These are phyloP conservation scores for Erysiphe pisi DNA, from an alignment of 2,329 filamentous ascomycete genomes.

Conservation along the genomic window DNA sequence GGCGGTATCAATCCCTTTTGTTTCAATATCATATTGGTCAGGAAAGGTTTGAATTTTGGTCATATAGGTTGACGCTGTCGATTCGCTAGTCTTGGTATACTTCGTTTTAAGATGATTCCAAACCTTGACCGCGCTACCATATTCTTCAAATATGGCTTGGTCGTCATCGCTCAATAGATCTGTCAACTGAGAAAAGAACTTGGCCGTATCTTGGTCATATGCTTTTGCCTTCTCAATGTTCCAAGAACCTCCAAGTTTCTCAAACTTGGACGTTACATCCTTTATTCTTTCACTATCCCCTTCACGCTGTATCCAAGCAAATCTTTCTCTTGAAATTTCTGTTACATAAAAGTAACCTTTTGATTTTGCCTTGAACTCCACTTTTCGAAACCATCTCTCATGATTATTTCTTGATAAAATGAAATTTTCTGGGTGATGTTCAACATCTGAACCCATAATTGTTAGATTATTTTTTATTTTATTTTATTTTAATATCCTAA, in stretches of 20 bases:
- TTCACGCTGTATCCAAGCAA: neutral
- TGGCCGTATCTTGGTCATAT: neutral
- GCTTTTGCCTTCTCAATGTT: neutral
- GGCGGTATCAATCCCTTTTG: neutral
- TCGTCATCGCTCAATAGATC: neutral
- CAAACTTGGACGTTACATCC: neutral
- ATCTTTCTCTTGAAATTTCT: neutral
- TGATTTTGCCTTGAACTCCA: neutral
- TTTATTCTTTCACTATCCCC: neutral
- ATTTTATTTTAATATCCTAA: neutral
- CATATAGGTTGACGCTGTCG: neutral
- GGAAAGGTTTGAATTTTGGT: conserved; percentile 25
- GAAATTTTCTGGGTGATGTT: neutral
- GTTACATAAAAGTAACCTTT: neutral
- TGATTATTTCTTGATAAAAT: neutral
- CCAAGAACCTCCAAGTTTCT: neutral
- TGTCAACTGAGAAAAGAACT: too few species aligned
- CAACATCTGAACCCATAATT: neutral
- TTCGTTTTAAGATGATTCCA: neutral
- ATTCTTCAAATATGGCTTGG: neutral
- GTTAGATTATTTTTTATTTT: neutral
- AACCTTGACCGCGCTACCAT: neutral
- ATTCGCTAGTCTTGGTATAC: neutral
- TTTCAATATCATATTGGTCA: neutral
- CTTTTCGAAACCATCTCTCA: neutral